A percentile compares a stretch with the other conserved stretches of the same genome.
phyloP scores from a whole-genome alignment of 768 basidiomycete genomes.

The Podaxis carcinomalis region DNA sequence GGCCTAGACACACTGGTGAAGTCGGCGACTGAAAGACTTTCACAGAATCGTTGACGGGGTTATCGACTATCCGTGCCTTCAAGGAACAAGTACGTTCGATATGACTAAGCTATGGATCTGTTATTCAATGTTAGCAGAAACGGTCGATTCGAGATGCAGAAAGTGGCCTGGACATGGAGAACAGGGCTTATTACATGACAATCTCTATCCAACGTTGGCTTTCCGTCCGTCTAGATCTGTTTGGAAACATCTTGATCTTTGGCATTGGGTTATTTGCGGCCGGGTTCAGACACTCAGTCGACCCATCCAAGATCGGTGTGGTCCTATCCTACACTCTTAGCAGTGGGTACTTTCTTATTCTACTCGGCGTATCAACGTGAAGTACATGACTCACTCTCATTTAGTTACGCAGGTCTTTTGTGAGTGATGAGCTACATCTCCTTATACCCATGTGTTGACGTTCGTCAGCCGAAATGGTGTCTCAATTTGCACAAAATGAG shows the following conservation, averaged over 20 bases:
- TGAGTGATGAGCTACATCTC: slow-evolving; percentile 18
- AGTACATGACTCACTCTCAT: neutral
- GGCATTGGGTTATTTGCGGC: slow-evolving; percentile 70
- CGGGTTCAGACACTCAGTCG: slow-evolving; percentile 44
- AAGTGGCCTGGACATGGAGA: slow-evolving; percentile 51
- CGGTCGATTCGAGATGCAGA: slow-evolving; percentile 49
- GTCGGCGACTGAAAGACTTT: neutral
- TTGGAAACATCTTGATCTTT: slow-evolving; percentile 63
- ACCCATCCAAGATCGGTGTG: slow-evolving; percentile 45
- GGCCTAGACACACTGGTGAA: neutral
- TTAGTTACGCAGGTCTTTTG: slow-evolving; percentile 45
- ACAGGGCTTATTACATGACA: slow-evolving; percentile 61
- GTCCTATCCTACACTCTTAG: slow-evolving; percentile 46
- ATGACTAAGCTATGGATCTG: neutral
- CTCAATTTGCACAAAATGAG: slow-evolving; percentile 55
- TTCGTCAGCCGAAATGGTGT: slow-evolving; percentile 46
- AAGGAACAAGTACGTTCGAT: slow-evolving; percentile 38
- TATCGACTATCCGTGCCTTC: slow-evolving; percentile 62
- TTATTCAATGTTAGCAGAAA: slow-evolving; percentile 24
- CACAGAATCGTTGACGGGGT: slow-evolving; percentile 57
- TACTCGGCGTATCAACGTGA: neutral
- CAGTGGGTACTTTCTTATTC: slow-evolving; percentile 29
- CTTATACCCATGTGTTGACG: neutral
- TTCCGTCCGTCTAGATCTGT: slow-evolving; percentile 57
- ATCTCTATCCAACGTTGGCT: slow-evolving; percentile 66